phyloP scores from a whole-genome alignment of 2,329 filamentous ascomycete species.

The Bipolaris sorokiniana region DNA sequence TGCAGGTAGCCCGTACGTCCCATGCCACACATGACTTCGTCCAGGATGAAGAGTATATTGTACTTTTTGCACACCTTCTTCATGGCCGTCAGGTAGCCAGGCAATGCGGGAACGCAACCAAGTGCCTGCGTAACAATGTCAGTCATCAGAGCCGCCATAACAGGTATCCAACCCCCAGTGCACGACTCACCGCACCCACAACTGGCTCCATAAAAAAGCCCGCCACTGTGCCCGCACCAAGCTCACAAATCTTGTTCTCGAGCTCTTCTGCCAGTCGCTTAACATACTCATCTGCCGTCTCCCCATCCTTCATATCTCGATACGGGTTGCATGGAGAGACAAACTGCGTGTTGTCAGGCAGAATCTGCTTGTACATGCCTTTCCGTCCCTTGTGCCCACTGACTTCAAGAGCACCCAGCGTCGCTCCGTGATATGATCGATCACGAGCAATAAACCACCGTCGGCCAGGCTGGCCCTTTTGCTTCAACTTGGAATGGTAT shows the following conservation, averaged over 20 bases:
- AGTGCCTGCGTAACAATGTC: slow-evolving; percentile 56
- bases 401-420: slow-evolving; percentile 69
- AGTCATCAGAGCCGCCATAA: neutral
- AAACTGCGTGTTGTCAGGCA: slow-evolving; percentile 62
- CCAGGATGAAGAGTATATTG: slow-evolving; percentile 76
- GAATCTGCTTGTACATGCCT: slow-evolving; percentile 65
- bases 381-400: slow-evolving; percentile 68
- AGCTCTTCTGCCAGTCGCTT: slow-evolving; percentile 67
- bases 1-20: slow-evolving; percentile 66
- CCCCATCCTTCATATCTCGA: slow-evolving; percentile 58
- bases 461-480: slow-evolving; percentile 59
- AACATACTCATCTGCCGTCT: slow-evolving; percentile 67
- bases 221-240: slow-evolving; percentile 70
- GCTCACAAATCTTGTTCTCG: slow-evolving; percentile 66
- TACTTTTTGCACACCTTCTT: slow-evolving; percentile 71
- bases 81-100: slow-evolving; percentile 74
- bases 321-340: slow-evolving; percentile 73
- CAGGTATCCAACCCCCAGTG: neutral
- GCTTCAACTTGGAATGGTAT: slow-evolving; percentile 64
- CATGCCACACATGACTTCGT: slow-evolving; percentile 77
- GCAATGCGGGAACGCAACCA: slow-evolving; percentile 70
- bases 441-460: slow-evolving; percentile 68
- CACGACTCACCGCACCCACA: slow-evolving; percentile 67
- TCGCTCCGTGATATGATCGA: slow-evolving; percentile 74
- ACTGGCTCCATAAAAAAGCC: slow-evolving; percentile 77